Percentiles rank a stretch among this genome's conserved stretches.
These are phyloP conservation scores for Kazachstania bromeliacearum DNA, from an alignment of 805 yeast species.

Conservation along the genomic window DNA sequence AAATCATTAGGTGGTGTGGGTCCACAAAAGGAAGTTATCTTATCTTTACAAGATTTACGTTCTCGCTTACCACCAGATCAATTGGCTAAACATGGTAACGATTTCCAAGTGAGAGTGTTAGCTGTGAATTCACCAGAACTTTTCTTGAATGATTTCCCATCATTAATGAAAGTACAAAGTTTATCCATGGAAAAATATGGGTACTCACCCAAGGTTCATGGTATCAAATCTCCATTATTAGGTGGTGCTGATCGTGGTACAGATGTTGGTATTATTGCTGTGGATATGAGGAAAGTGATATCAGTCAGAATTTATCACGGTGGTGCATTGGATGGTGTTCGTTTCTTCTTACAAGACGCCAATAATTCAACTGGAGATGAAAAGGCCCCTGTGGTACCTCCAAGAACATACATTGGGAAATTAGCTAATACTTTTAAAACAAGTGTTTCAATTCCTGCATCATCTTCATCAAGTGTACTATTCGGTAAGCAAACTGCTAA, in stretches of 20 bases:
- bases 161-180: slow-evolving; percentile 9
- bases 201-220: slow-evolving; percentile 13
- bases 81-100: slow-evolving; percentile 22
- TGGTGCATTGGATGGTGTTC: slow-evolving; percentile 71
- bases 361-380: slow-evolving; percentile 2
- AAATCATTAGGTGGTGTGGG: slow-evolving; percentile 49
- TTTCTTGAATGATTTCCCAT: slow-evolving; percentile 40
- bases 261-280: slow-evolving; percentile 23
- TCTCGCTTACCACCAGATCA: slow-evolving; percentile 25
- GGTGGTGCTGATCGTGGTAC: slow-evolving; percentile 22
- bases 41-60: slow-evolving; percentile 42
- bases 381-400: slow-evolving; percentile 37
- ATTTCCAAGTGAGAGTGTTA: slow-evolving; percentile 40
- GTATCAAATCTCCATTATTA: slow-evolving; percentile 23
- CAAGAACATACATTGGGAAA: slow-evolving; percentile 34
- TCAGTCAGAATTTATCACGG: slow-evolving; percentile 65
- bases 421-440: slow-evolving; percentile 20
- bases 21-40: slow-evolving; percentile 40
- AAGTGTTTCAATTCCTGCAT: slow-evolving; percentile 8
- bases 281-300: slow-evolving; percentile 29
- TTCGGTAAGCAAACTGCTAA: slow-evolving; percentile 48
- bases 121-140: slow-evolving; percentile 54
- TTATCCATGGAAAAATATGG: slow-evolving; percentile 25
- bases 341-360: slow-evolving; percentile 33
- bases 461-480: slow-evolving; percentile 11